These are phyloP conservation scores for Nematocida minor DNA, from an alignment of 371 early-diverging fungal species.

Conservation along the genomic window DNA sequence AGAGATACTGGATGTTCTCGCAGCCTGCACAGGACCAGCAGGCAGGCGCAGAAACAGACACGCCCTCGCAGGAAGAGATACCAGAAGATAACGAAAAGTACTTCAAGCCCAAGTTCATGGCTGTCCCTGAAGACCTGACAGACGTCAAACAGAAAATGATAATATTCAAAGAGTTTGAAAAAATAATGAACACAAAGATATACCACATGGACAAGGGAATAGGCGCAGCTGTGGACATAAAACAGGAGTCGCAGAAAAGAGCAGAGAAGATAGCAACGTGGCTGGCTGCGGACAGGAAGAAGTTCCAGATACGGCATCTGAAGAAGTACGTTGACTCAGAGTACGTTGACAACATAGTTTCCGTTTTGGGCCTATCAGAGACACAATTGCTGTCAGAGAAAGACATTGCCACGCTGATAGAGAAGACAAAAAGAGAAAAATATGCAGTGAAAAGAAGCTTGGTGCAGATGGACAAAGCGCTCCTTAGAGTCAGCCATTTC, in stretches of 20 bases:
- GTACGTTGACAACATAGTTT: constrained; percentile 48
- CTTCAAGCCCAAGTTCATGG: constrained; percentile 45
- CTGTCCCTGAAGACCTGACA: not conserved
- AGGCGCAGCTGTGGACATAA: constrained; percentile 26
- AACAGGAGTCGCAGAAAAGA: constrained; percentile 36
- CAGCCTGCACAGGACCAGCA: not conserved
- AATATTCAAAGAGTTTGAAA: constrained; percentile 62
- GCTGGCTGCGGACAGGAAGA: constrained; percentile 33
- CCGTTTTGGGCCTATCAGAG: constrained; percentile 33
- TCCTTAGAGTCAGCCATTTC: constrained; percentile 52
- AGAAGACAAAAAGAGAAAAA: constrained; percentile 59
- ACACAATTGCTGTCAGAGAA: constrained; percentile 39
- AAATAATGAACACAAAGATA: constrained; percentile 13
- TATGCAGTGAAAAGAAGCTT: constrained; percentile 59
- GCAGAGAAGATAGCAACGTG: constrained; percentile 38
- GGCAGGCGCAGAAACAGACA: constrained; percentile 20
- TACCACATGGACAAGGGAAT: constrained; percentile 23
- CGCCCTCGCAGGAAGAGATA: not conserved
- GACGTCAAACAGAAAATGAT: constrained; percentile 53
- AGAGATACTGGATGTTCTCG: constrained; percentile 26
- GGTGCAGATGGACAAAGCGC: constrained; percentile 61
- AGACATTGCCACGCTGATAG: constrained; percentile 53
- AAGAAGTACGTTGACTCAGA: constrained; percentile 42
- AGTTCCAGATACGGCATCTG: constrained; percentile 27
- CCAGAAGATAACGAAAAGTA: constrained; percentile 43